Percentiles rank a stretch among this genome's conserved stretches.
Conservation (phyloP, 2,329 filamentous ascomycete genomes). For the Coniochaeta sp. region DNA sequence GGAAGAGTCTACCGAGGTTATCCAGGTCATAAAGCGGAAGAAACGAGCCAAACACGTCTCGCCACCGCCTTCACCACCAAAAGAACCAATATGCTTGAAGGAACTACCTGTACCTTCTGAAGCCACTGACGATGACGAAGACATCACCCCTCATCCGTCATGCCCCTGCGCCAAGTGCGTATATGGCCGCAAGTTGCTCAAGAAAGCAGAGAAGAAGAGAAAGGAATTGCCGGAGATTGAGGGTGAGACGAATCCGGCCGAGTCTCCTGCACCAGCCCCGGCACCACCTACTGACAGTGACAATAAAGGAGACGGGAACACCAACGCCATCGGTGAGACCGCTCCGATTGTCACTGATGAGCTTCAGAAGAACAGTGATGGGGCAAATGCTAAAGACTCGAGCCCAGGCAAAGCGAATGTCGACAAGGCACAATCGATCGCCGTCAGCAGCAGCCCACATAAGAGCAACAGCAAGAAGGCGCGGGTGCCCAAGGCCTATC, state of each 20-base stretch:
- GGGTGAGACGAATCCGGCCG: background rate
- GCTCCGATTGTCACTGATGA: background rate
- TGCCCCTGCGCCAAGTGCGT: background rate
- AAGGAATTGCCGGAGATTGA: background rate
- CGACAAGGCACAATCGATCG: background rate
- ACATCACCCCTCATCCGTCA: background rate
- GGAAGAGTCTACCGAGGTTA: background rate
- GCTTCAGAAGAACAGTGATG: constrained; percentile 3
- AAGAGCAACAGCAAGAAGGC: background rate
- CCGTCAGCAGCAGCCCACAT: constrained; percentile 1
- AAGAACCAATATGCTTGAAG: background rate
- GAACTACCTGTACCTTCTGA: background rate
- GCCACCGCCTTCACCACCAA: background rate
- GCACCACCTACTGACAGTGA: background rate
- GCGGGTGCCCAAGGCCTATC: constrained; percentile 1
- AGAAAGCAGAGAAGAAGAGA: constrained; percentile 2
- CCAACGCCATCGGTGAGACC: background rate
- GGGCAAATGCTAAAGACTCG: background rate
- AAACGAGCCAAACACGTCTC: background rate
- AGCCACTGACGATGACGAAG: background rate
- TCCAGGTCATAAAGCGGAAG: background rate
- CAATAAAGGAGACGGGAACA: background rate
- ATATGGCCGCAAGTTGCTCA: background rate
- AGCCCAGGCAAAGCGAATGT: background rate
- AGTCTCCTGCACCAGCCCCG: background rate